Conservation (phyloP, 1,284 basidiomycete species). For the Grifola frondosa region DNA sequence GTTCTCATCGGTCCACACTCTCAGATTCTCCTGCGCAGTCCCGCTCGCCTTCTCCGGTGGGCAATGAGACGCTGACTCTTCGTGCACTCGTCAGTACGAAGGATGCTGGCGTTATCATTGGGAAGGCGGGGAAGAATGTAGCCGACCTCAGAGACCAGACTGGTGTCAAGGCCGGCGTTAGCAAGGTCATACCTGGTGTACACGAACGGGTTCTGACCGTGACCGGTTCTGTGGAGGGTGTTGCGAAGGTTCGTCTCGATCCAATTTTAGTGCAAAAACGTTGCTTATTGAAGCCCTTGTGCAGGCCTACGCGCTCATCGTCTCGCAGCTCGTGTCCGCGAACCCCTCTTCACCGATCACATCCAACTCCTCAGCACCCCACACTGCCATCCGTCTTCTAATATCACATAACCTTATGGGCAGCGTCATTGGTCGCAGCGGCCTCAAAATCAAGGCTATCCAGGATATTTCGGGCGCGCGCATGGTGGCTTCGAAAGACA, state of each 20-base stretch:
- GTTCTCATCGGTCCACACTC: constrained; percentile 8
- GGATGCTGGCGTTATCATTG: constrained; percentile 96
- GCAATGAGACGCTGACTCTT: constrained; percentile 77
- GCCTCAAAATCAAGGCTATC: constrained; percentile 99
- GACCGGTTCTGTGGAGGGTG: constrained; percentile 86
- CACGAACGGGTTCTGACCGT: constrained; percentile 97
- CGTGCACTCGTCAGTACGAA: constrained; percentile 94
- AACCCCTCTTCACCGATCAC: constrained; percentile 67
- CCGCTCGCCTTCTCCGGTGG: constrained; percentile 61
- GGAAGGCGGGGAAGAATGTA: constrained; percentile 95
- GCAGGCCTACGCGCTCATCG: constrained; percentile 94
- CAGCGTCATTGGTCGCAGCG: constrained; percentile 95
- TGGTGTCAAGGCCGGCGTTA: constrained; percentile 97
- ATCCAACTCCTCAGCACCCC: constrained; percentile 59
- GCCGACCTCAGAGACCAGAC: constrained; percentile 94
- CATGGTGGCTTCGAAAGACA: constrained; percentile 98
- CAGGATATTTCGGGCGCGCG: constrained; percentile 96
- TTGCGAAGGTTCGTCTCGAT: constrained; percentile 79
- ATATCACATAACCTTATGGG: constrained; percentile 99
- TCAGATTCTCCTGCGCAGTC: constrained; percentile 51
- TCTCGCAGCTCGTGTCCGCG: constrained; percentile 83
- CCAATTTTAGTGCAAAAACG: constrained; percentile 3
- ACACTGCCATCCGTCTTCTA: constrained; percentile 90
- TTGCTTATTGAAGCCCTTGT: constrained; percentile 13
- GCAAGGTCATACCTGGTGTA: constrained; percentile 96